Conservation (phyloP, 1,139 yeast species). For the Starmera stellimalicola region DNA sequence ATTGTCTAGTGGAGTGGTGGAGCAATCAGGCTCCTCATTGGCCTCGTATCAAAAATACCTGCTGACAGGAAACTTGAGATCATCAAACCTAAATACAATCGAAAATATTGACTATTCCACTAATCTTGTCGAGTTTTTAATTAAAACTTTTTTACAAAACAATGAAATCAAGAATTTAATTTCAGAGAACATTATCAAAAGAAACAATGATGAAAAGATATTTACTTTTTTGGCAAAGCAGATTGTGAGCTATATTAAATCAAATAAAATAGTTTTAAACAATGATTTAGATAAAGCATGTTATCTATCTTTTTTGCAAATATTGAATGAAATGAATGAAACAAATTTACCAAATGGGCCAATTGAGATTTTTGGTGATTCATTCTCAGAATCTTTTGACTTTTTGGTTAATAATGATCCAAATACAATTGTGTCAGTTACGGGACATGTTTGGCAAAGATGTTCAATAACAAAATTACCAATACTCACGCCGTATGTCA, state of each 20-base stretch:
- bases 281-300: constrained; percentile 24
- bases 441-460: constrained; percentile 25
- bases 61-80: constrained; percentile 19
- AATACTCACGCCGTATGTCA: constrained; percentile 23
- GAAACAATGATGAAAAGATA: constrained; percentile 11
- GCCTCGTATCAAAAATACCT: constrained; percentile 27
- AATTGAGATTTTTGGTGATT: constrained; percentile 18
- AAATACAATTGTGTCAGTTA: constrained; percentile 17
- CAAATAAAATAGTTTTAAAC: constrained; percentile 11
- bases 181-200: constrained; percentile 21
- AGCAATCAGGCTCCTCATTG: constrained; percentile 17
- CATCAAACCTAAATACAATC: background rate
- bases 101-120: constrained; percentile 2
- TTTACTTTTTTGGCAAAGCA: constrained; percentile 15
- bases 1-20: constrained; percentile 13
- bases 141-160: constrained; percentile 12
- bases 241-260: constrained; percentile 20
- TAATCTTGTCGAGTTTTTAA: constrained; percentile 19
- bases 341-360: constrained; percentile 4
- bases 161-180: constrained; percentile 12
- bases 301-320: constrained; percentile 15
- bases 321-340: constrained; percentile 8
- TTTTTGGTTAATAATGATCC: constrained; percentile 11
- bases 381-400: constrained; percentile 23
- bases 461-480: constrained; percentile 28